Evolutionary conservation across 441 rosid genomes (phyloP), one percentile per base, ranked within the genome.

Genomic region (Aquilaria agallochum): DNA sequence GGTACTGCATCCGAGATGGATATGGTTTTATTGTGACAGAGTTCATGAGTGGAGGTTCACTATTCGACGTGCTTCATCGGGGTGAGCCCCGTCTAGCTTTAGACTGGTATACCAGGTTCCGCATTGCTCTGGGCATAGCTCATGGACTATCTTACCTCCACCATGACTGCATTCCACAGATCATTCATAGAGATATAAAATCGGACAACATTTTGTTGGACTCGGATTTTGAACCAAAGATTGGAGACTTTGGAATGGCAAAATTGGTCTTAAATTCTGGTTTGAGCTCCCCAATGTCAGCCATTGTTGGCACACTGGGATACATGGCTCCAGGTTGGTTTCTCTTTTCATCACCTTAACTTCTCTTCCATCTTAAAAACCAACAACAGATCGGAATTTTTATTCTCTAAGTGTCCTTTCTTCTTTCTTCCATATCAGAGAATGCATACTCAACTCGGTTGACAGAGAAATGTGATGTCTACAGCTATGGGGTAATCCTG

Each of bases 311-410:
- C 67, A 78, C 88, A 13, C 63, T 76, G 3, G 85, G 83, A 33
- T 80, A 80, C 59, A 83, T 83, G n/a, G 83, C 83, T 69, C 83
- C 88, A 72, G 85, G 83, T 71, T 50, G 30, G 64, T 30, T 53
- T 45, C 51, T 46, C 54, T 40, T 40, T 14, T 27, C 47, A 49
- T 32, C 7, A 9, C 15, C 3, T 47, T 5, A 60, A 36, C 33
- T 56, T 50, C 58, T 11, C 13, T 36, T 53, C 40, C 48, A 48
- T 47, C 42, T 34, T 20, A 50, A 63, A 30, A 67, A 31, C 33
- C 59, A 27, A 46, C 9, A 12, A 11, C 12, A 31, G 32, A 33
- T 8, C 9, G 11, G 52, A 36, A 53, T 46, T 30, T 20, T 47
- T 13, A 10, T 13, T 20, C 48, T 40, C 56, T 40, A 31, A 62